Conservation (phyloP, 495 filamentous ascomycete species). For the Recurvomyces mirabilis region DNA sequence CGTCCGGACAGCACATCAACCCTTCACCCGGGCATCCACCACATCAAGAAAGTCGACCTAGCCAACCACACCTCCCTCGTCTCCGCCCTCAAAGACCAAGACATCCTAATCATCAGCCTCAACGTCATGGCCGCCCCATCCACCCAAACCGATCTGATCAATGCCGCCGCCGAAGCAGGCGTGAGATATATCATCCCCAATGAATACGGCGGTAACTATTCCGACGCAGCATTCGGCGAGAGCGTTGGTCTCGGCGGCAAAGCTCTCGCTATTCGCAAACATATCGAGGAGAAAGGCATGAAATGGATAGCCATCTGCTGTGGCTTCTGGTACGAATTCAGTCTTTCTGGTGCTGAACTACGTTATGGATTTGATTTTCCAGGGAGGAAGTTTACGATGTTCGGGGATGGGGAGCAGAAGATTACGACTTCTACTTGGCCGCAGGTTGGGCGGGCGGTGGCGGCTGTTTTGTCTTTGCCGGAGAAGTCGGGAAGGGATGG, state of each 20-base stretch:
- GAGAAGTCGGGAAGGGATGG: slow-evolving; percentile 10
- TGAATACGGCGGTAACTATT: slow-evolving; percentile 20
- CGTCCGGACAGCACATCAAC: slow-evolving; percentile 34
- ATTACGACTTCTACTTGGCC: slow-evolving; percentile 33
- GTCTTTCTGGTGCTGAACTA: slow-evolving; percentile 25
- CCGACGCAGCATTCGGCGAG: neutral
- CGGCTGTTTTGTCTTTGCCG: slow-evolving; percentile 15
- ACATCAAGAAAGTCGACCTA: slow-evolving; percentile 35
- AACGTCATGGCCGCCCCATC: slow-evolving; percentile 21
- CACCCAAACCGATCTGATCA: slow-evolving; percentile 38
- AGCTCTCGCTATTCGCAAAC: slow-evolving; percentile 9
- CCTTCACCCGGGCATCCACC: slow-evolving; percentile 32
- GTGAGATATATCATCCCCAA: slow-evolving; percentile 55
- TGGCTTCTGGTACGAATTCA: slow-evolving; percentile 47
- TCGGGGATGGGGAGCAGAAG: slow-evolving; percentile 37
- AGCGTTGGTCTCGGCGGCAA: neutral
- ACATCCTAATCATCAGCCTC: slow-evolving; percentile 47
- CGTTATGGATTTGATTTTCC: slow-evolving; percentile 40
- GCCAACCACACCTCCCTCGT: slow-evolving; percentile 33
- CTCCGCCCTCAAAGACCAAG: slow-evolving; percentile 38
- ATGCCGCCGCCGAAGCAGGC: slow-evolving; percentile 49
- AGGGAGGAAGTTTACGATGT: slow-evolving; percentile 32
- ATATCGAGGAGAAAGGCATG: slow-evolving; percentile 26
- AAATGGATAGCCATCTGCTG: slow-evolving; percentile 16
- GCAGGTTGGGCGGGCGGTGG: slow-evolving; percentile 37